Evolutionary conservation across 345 rosid species (phyloP).

Genomic region (Eutrema yunnanense): DNA sequence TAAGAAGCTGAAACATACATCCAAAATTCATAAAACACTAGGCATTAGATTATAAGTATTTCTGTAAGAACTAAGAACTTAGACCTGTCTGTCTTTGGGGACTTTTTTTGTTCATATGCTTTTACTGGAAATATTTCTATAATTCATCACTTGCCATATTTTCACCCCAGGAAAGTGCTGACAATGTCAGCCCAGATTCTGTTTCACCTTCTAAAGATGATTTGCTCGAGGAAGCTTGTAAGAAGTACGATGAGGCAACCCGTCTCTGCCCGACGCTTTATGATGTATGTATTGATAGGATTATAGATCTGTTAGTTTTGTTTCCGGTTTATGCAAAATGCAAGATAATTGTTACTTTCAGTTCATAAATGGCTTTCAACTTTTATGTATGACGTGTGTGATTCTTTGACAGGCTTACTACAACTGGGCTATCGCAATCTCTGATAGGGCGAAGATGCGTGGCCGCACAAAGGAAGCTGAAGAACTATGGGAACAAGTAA

Average conservation of each 20-base stretch:
- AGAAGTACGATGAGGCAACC: conserved; percentile 93
- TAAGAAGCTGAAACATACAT: background rate
- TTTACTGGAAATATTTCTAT: background rate
- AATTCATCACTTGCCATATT: no score
- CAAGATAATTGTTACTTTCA: background rate
- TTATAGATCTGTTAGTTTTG: background rate
- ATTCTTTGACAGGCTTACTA: conserved; percentile 77
- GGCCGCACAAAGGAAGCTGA: conserved; percentile 99
- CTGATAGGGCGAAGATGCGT: conserved; percentile 99
- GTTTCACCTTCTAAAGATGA: conserved; percentile 94
- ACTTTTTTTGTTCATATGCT: background rate
- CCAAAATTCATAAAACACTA: background rate
- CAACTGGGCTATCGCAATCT: conserved; percentile 99
- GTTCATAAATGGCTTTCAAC: background rate
- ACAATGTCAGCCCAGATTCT: conserved; percentile 83
- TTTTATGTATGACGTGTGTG: conserved; percentile 1
- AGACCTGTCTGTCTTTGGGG: background rate
- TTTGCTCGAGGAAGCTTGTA: conserved; percentile 95
- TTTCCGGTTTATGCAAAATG: background rate
- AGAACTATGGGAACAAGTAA: conserved; percentile 95
- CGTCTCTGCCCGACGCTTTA: conserved; percentile 84
- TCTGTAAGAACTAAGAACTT: background rate
- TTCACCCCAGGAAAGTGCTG: conserved; percentile 99
- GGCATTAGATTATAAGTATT: background rate
- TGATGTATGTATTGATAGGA: conserved; percentile 55